Evolutionary conservation across 345 rosid species (phyloP).

Genomic region (Acer yangbiense): DNA sequence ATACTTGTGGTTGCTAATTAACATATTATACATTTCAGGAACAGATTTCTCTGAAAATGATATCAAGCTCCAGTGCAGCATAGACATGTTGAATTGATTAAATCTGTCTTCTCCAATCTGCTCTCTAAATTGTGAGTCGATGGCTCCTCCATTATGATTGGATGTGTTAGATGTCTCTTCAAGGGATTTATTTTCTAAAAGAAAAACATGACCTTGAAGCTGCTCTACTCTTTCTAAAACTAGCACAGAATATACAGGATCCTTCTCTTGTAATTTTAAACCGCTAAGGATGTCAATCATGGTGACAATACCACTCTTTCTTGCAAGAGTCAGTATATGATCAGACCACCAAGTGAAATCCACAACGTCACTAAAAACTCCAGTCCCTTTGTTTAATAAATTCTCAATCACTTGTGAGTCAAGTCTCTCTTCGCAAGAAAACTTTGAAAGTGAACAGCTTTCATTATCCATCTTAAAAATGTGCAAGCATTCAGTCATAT

Average conservation of each 20-base stretch:
- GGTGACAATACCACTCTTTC: conserved; percentile 50
- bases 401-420: too few species aligned
- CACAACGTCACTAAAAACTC: conserved; percentile 42
- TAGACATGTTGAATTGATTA: conserved; percentile 40
- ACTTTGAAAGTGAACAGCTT: conserved; percentile 37
- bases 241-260: conserved; percentile 57
- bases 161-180: conserved; percentile 36
- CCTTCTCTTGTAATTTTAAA: conserved; percentile 52
- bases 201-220: conserved; percentile 61
- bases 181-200: conserved; percentile 56
- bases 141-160: conserved; percentile 37
- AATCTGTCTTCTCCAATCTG: conserved; percentile 34
- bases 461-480: conserved; percentile 62
- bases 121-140: conserved; percentile 30
- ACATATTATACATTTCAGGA: conserved; percentile 73
- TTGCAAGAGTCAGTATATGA: conserved; percentile 60
- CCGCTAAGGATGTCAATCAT: conserved; percentile 62
- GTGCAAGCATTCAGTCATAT: conserved; percentile 61
- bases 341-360: conserved; percentile 99
- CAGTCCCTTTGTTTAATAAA: conserved; percentile 15
- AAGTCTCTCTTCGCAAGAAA: conserved; percentile 29
- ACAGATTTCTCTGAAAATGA: conserved; percentile 80
- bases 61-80: conserved; percentile 64
- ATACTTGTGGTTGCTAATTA: conserved; percentile 61
- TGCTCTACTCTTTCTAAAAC: conserved; percentile 60